Base-by-base conservation (phyloP, 495 filamentous ascomycete species). In the Diplogelasinospora grovesii region DNA sequence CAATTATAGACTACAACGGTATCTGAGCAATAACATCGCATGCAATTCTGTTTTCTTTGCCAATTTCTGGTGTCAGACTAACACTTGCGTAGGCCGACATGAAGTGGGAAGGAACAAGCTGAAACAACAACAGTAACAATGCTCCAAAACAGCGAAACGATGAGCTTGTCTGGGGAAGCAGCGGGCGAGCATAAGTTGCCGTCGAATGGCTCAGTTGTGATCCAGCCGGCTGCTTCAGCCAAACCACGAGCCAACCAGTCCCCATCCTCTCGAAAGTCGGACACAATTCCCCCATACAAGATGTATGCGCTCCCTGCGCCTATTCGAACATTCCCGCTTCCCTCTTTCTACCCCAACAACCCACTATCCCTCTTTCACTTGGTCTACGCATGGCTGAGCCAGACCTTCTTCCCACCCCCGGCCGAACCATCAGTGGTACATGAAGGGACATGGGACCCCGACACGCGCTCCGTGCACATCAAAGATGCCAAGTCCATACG, bases 1-100 rank as follows among this genome's bases (percentile, higher is more conserved):
- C 66, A 64, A 76, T 77, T 61, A 77, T 74, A 83, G 87, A 94
- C 89, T 95, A 94, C 89, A 93, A 94, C 89, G 89, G 89, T 95
- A 94, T 95, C 89, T 94, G 89, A 94, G 54, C 57, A 55, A 56
- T 11, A 1, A 28, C 22, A 14, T 18, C 8, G 23, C 35, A 33
- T 8, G 20, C 20, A 40, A 6, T 34, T 45, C 22, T 20, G 25
- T 11, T 18, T 36, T 10, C 30, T 9, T 15, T 16, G 10, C 41
- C 41, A 40, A 52, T 36, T 11, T 16, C 2, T 18, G 26, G 8
- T 16, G 13, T 21, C 8, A n/a, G n/a, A n/a, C n/a, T n/a, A n/a
- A n/a, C n/a, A n/a, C n/a, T n/a, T n/a, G n/a, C n/a, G n/a, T 21
- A 57, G 56, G 43, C 31, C 54, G 61, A 63, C 46, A 71, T 67